Percentiles rank a stretch among this genome's conserved stretches.
These are phyloP conservation scores for Trypanosoma avium DNA, from an alignment of 208 protist species.

Conservation along the genomic window DNA sequence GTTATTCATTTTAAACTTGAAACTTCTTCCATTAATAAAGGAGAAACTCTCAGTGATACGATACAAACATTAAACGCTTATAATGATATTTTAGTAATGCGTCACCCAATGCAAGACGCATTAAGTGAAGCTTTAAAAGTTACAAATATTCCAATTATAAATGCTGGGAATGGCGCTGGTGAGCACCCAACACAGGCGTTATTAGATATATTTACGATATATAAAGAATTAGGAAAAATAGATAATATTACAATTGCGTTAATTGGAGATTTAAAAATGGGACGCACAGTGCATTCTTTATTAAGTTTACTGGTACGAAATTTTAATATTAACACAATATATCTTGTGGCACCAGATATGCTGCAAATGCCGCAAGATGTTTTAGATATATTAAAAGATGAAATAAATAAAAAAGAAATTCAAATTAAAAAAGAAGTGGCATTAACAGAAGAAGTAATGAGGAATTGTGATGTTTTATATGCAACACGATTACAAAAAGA, in stretches of 20 bases:
- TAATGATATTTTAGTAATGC: slow-evolving; percentile 95
- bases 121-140: slow-evolving; percentile 66
- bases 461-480: slow-evolving; percentile 96
- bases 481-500: slow-evolving; percentile 97
- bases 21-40: slow-evolving; percentile 81
- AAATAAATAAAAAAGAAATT: slow-evolving; percentile 47
- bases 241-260: slow-evolving; percentile 94
- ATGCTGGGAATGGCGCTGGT: slow-evolving; percentile 96
- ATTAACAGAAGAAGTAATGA: slow-evolving; percentile 64
- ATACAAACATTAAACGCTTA: slow-evolving; percentile 88
- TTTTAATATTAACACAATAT: slow-evolving; percentile 74
- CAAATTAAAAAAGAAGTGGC: slow-evolving; percentile 24
- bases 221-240: slow-evolving; percentile 89
- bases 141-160: slow-evolving; percentile 91
- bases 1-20: slow-evolving; percentile 85
- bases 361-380: slow-evolving; percentile 91
- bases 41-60: slow-evolving; percentile 84
- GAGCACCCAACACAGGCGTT: slow-evolving; percentile 98
- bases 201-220: slow-evolving; percentile 97
- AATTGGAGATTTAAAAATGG: slow-evolving; percentile 97
- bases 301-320: slow-evolving; percentile 91
- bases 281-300: slow-evolving; percentile 97
- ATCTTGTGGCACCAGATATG: slow-evolving; percentile 87
- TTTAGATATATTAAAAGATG: slow-evolving; percentile 50
- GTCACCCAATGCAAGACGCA: slow-evolving; percentile 92